A percentile compares a stretch with the other conserved stretches of the same genome.
These are phyloP conservation scores for Fusarium temperatum DNA, from an alignment of 2,329 filamentous ascomycete species.

Conservation along the genomic window DNA sequence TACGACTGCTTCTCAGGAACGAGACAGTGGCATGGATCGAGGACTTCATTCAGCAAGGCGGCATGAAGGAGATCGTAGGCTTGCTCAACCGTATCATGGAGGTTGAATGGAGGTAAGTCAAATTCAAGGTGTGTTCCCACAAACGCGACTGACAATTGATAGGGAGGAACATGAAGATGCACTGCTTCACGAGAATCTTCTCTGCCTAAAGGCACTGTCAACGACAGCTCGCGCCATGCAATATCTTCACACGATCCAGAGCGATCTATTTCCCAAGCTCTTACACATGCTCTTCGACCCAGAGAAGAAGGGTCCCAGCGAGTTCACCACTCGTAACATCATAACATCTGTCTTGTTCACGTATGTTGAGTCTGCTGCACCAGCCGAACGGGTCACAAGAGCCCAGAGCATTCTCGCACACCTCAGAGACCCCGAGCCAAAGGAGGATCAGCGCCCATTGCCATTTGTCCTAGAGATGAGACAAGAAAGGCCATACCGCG, in stretches of 20 bases:
- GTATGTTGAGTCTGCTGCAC: slow-evolving; percentile 76
- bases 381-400: slow-evolving; percentile 70
- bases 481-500: slow-evolving; percentile 84
- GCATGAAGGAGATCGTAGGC: slow-evolving; percentile 90
- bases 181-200: slow-evolving; percentile 87
- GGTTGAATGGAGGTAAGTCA: slow-evolving; percentile 88
- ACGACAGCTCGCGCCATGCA: slow-evolving; percentile 88
- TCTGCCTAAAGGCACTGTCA: slow-evolving; percentile 93
- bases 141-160: slow-evolving; percentile 22
- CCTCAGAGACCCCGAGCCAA: slow-evolving; percentile 79
- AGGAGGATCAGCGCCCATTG: slow-evolving; percentile 79
- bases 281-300: slow-evolving; percentile 93
- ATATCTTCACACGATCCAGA: slow-evolving; percentile 81
- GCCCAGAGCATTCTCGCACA: slow-evolving; percentile 80
- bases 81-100: slow-evolving; percentile 92
- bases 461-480: slow-evolving; percentile 92
- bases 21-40: slow-evolving; percentile 97
- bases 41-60: slow-evolving; percentile 85
- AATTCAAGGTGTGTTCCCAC: neutral
- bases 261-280: slow-evolving; percentile 84
- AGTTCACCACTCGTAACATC: slow-evolving; percentile 92
- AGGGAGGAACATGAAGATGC: slow-evolving; percentile 97
- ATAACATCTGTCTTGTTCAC: slow-evolving; percentile 90
- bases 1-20: slow-evolving; percentile 87
- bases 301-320: slow-evolving; percentile 97